These are phyloP conservation scores for Leptodermis oblonga DNA, from an alignment of 257 asterid genomes.

Conservation along the genomic window DNA sequence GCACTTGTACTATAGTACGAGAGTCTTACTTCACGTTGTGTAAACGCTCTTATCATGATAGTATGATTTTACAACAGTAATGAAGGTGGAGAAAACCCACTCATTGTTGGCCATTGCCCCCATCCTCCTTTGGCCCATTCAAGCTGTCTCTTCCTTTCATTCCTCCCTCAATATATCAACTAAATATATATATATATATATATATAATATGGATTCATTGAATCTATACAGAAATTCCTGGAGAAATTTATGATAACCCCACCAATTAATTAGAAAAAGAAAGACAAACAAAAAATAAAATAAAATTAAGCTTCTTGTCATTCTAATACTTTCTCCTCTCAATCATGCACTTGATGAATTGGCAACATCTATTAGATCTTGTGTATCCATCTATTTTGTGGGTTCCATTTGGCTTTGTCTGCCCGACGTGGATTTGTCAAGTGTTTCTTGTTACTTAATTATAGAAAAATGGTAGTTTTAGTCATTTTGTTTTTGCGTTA, in stretches of 20 bases:
- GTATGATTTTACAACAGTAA: conserved; percentile 12
- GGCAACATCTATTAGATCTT: conserved; percentile 43
- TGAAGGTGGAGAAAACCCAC: conserved; percentile 26
- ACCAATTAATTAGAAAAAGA: conserved; percentile 6
- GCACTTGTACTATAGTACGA: too few relatives aligned
- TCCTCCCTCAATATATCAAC: neutral
- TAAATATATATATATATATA: too few relatives aligned
- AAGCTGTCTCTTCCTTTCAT: conserved; percentile 29
- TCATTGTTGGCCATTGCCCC: conserved; percentile 9
- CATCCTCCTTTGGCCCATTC: conserved; percentile 34
- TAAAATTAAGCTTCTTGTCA: neutral
- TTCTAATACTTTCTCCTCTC: conserved; percentile 17
- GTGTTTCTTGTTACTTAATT: conserved; percentile 16
- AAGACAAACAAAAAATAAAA: neutral
- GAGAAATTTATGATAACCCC: neutral
- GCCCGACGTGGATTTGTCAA: conserved; percentile 24
- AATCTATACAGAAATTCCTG: conserved; percentile 18
- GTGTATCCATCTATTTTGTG: conserved; percentile 20
- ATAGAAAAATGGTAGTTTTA: neutral
- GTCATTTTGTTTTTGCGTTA: neutral
- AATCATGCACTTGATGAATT: conserved; percentile 39
- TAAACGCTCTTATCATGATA: conserved; percentile 19
- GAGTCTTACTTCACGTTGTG: too few relatives aligned
- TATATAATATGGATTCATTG: conserved; percentile 38
- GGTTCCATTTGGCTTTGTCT: conserved; percentile 9